Base-by-base conservation (phyloP, 1,284 basidiomycete genomes). In the Porogramme epimiltina region DNA sequence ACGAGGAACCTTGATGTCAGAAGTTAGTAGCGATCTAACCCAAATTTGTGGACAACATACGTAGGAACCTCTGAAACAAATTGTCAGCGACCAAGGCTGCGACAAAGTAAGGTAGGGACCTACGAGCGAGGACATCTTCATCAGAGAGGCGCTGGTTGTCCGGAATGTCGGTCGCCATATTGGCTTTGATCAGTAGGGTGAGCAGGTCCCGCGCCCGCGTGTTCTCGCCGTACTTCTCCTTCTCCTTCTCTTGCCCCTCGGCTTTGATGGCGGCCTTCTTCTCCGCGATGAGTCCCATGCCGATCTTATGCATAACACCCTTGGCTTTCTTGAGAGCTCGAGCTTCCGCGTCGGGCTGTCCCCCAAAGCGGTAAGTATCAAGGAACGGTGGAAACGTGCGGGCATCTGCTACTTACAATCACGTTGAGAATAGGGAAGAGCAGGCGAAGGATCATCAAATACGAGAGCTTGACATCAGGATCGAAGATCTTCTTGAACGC, bases 121-220 rank as follows among this genome's bases (percentile, higher is more conserved):
- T 73, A 74, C 82, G 81, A 15, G 78, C 77, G n/a, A 79, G 58
- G 2, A 84, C 75, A 55, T 86, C 83, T 8, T 76, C 74, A 54
- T 85, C 80, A 6, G 74, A 70, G 59, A 85, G 65, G 28, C 70
- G 66, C 59, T 82, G 77, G 4, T 67, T 70, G 2, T 70, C 67
- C 15, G 69, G 68, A 3, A 78, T 64, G 45, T 79, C 74, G 5
- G 68, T 60, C 0, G 73, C 73, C 71, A 79, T 73, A 62, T 81
- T 81, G 15, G 79, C 77, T 47, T 72, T 71, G 54, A 81, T 71
- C 25, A 74, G 56, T 5, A 70, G 58, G 2, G 66, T 70, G 19
- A 72, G 61, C 9, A 72, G 51, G 52, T 73, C 71, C 10, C 63
- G 58, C 1, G 53, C 57, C 3, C 52, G 50, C 10, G 64, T 31